Base-by-base conservation (phyloP, 2,329 filamentous ascomycete genomes). In the Aspergillus eucalypticola region DNA sequence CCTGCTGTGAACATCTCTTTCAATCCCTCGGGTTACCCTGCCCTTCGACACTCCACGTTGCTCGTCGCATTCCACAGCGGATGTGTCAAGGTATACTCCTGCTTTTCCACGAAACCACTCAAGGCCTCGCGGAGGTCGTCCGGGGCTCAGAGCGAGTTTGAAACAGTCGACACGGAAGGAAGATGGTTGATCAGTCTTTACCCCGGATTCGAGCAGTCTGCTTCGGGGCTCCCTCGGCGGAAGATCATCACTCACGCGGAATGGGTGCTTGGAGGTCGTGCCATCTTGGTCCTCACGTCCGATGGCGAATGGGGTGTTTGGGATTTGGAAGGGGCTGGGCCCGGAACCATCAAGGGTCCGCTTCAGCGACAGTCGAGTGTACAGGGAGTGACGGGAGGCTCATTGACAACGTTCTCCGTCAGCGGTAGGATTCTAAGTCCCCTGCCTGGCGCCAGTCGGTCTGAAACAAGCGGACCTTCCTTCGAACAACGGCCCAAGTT, bases 71-170 rank as follows among this genome's bases (percentile, higher is more conserved):
- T 87, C 58, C 70, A 78, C 1, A 78, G 76, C n/a, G 85, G 86
- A 5, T 79, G 77, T 44, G 82, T 85, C 27, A 84, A 85, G 56
- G 76, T 88, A 13, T 86, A 85, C 66, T 83, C 86, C 56, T 82
- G 82, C 25, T 80, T 85, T 32, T 75, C 81, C 15, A 69, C 64
- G 21, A 74, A 69, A 44, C 58, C 63, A 15, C 65, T 65, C 6
- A 74, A 66, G 50, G 50, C 68, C 15, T 60, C 63, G 6, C 67
- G 73, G 5, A 71, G 73, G 19, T 66, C 70, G 3, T 72, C 73
- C 11, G 66, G 64, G 3, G 66, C 73, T 13, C 70, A 70, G 27
- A 71, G 66, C 29, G 74, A 75, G 11, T 66, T 67, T 19, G 75
- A 76, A 8, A 68, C 62, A 11, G 64, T 67, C 6, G 73, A 73